Evolutionary conservation across 768 basidiomycete genomes (phyloP).

Genomic region (Leccinellum albellum): DNA sequence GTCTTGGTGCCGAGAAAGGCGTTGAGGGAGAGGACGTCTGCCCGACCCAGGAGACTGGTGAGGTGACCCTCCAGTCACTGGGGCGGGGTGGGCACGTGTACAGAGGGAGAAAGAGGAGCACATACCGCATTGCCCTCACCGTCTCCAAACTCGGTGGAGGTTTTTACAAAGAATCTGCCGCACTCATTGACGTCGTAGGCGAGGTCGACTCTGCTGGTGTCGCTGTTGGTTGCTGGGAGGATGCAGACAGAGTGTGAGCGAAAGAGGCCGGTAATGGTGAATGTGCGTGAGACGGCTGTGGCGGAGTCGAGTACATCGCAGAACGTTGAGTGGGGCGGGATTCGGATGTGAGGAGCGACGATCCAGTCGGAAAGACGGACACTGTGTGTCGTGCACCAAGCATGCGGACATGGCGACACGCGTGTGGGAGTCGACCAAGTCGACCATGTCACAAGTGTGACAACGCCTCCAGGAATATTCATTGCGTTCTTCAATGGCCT

Average conservation of each 20-base stretch:
- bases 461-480: conserved; percentile 57
- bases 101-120: conserved; percentile 12
- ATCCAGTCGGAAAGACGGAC: conserved; percentile 73
- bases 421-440: conserved; percentile 52
- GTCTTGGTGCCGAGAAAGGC: conserved; percentile 86
- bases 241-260: conserved; percentile 59
- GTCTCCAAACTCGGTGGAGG: conserved; percentile 88
- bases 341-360: conserved; percentile 58
- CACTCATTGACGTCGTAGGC: conserved; percentile 75
- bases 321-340: conserved; percentile 36
- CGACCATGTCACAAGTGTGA: conserved; percentile 18
- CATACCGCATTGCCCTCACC: conserved; percentile 90
- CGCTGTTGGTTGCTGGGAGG: conserved; percentile 52
- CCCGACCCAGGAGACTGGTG: conserved; percentile 88
- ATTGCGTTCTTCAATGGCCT: conserved; percentile 63
- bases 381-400: conserved; percentile 73
- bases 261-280: conserved; percentile 79
- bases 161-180: conserved; percentile 72
- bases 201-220: conserved; percentile 67
- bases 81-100: background rate
- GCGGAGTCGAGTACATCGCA: conserved; percentile 69
- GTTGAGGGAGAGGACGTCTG: conserved; percentile 82
- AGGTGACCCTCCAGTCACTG: conserved; percentile 78
- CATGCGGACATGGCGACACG: conserved; percentile 72
- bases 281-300: conserved; percentile 57